Conservation (phyloP, 2,329 filamentous ascomycete genomes). For the Talaromyces funiculosus region DNA sequence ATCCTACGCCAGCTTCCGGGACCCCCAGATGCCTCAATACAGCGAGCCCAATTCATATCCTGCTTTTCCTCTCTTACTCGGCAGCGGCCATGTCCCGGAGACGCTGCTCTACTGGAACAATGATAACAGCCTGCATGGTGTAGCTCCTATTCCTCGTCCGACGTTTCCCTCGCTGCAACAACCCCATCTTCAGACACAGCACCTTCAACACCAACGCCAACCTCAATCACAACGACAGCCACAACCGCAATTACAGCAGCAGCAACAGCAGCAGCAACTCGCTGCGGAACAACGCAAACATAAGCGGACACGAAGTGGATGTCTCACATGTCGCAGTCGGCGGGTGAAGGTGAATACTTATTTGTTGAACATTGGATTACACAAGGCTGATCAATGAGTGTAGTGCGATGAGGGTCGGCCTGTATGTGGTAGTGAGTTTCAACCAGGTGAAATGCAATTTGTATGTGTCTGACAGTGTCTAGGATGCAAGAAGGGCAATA, state of each 20-base stretch:
- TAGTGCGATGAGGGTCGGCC: slow-evolving; percentile 89
- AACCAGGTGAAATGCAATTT: not conserved
- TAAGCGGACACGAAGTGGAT: slow-evolving; percentile 85
- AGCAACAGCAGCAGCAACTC: slow-evolving; percentile 65
- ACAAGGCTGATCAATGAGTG: slow-evolving; percentile 1
- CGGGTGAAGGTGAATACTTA: slow-evolving; percentile 62
- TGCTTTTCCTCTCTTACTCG: slow-evolving; percentile 31
- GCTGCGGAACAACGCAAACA: slow-evolving; percentile 74
- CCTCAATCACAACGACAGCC: slow-evolving; percentile 7
- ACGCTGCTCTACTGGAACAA: slow-evolving; percentile 42
- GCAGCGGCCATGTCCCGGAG: slow-evolving; percentile 35
- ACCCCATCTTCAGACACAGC: slow-evolving; percentile 8
- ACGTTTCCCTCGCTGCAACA: slow-evolving; percentile 26
- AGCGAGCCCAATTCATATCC: slow-evolving; percentile 24
- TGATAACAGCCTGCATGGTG: slow-evolving; percentile 13
- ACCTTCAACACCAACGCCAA: slow-evolving; percentile 21
- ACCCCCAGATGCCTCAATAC: slow-evolving; percentile 8
- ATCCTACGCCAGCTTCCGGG: not conserved
- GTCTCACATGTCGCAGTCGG: slow-evolving; percentile 82
- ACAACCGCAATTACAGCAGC: slow-evolving; percentile 37
- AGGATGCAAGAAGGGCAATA: slow-evolving; percentile 86
- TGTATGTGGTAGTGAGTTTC: slow-evolving; percentile 64
- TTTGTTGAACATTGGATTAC: not conserved
- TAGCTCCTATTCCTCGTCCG: slow-evolving; percentile 15
- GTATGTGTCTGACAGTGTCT: slow-evolving; percentile 4